Conservation (phyloP, 345 rosid species). For the Populus deltoides region DNA sequence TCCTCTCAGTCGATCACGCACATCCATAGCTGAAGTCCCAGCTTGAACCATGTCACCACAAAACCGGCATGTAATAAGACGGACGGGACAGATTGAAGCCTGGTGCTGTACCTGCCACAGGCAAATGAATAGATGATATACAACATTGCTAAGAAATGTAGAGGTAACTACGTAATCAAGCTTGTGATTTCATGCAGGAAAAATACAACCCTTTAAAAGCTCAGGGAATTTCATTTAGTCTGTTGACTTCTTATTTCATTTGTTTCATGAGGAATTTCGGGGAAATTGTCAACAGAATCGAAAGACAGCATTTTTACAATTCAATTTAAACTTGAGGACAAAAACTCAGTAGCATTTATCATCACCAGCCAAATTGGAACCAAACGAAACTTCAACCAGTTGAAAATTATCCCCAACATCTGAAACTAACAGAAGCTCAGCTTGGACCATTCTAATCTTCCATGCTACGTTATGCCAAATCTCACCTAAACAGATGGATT, state of each 20-base stretch:
- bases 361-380: no score
- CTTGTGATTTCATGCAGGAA: not conserved
- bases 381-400: not conserved
- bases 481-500: not conserved
- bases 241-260: not conserved
- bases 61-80: constrained; percentile 71
- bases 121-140: not conserved
- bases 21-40: constrained; percentile 64
- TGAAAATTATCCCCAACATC: not conserved
- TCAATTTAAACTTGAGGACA: not conserved
- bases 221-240: not conserved
- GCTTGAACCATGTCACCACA: constrained; percentile 97
- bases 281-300: not conserved
- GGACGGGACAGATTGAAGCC: constrained; percentile 62
- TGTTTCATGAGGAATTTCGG: not conserved
- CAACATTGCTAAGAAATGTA: not conserved
- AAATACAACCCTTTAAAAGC: not conserved
- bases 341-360: not conserved
- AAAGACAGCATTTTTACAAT: not conserved
- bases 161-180: not conserved
- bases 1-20: constrained; percentile 76
- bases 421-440: not conserved
- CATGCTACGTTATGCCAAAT: not conserved
- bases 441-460: not conserved
- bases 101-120: constrained; percentile 76